These are phyloP conservation scores for Tuber umbilicatum DNA, from an alignment of 495 filamentous ascomycete genomes.

Conservation along the genomic window DNA sequence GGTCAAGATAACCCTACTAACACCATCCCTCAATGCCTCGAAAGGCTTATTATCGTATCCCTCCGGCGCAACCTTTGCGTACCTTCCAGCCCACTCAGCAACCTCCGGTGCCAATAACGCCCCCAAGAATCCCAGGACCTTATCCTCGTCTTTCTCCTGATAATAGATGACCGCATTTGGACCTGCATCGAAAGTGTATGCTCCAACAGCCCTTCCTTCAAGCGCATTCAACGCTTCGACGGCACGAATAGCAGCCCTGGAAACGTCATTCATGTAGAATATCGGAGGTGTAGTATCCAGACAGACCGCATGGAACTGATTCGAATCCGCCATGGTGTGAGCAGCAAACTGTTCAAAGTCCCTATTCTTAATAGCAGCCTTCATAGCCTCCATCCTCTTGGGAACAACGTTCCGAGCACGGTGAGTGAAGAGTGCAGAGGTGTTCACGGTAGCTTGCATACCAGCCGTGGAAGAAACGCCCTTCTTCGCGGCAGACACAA, in stretches of 20 bases:
- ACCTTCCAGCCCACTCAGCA: conserved; percentile 57
- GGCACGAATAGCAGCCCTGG: conserved; percentile 70
- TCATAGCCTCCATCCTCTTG: conserved; percentile 76
- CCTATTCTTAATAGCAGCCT: conserved; percentile 62
- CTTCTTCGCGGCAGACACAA: conserved; percentile 89
- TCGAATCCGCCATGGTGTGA: conserved; percentile 92
- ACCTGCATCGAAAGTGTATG: conserved; percentile 96
- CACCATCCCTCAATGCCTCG: conserved; percentile 62
- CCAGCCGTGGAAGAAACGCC: conserved; percentile 81
- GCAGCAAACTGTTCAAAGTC: conserved; percentile 85
- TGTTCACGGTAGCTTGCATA: conserved; percentile 93
- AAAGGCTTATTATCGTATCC: conserved; percentile 54
- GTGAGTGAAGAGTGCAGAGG: conserved; percentile 70
- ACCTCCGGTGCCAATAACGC: conserved; percentile 47
- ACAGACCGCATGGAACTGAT: conserved; percentile 92
- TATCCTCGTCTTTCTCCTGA: conserved; percentile 62
- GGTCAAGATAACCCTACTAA: conserved; percentile 83
- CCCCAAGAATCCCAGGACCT: conserved; percentile 68
- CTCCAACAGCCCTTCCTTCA: conserved; percentile 66
- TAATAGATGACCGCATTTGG: conserved; percentile 97
- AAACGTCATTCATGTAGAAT: conserved; percentile 95
- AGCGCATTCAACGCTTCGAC: conserved; percentile 80
- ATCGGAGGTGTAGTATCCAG: conserved; percentile 93
- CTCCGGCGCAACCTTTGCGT: conserved; percentile 47
- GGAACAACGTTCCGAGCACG: conserved; percentile 72